A percentile compares a stretch with the other conserved stretches of the same genome.
phyloP scores from a whole-genome alignment of 495 filamentous ascomycete species.

The Clohesyomyces aquaticus region DNA sequence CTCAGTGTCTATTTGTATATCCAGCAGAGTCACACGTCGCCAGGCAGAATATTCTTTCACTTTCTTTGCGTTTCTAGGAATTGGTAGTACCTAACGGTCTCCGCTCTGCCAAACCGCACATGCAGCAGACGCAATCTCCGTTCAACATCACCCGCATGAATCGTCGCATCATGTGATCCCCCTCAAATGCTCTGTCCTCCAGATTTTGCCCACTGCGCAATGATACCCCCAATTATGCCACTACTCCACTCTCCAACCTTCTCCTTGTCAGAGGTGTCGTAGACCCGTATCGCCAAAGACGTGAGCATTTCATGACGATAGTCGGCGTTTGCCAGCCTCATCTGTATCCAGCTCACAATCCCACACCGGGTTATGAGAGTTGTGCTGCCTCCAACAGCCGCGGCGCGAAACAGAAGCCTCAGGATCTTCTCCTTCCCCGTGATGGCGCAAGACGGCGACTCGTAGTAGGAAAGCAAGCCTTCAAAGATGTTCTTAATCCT shows the following conservation, averaged over 20 bases:
- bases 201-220: conserved; percentile 13
- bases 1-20: background rate
- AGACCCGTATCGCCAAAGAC: conserved; percentile 63
- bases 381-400: conserved; percentile 76
- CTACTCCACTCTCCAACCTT: conserved; percentile 70
- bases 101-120: no score
- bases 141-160: no score
- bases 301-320: conserved; percentile 59
- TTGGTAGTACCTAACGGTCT: background rate
- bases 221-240: conserved; percentile 5
- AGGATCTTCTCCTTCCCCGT: conserved; percentile 69
- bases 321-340: conserved; percentile 50
- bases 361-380: conserved; percentile 85
- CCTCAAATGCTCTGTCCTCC: background rate
- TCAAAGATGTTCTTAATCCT: conserved; percentile 80
- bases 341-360: conserved; percentile 77
- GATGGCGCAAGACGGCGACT: conserved; percentile 64
- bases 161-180: background rate
- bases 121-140: no score
- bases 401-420: conserved; percentile 70
- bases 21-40: background rate
- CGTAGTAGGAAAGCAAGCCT: conserved; percentile 70
- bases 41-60: background rate
- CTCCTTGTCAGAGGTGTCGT: conserved; percentile 69
- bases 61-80: background rate